Conservation (phyloP, 2,329 filamentous ascomycete genomes). For the Apiospora marii region DNA sequence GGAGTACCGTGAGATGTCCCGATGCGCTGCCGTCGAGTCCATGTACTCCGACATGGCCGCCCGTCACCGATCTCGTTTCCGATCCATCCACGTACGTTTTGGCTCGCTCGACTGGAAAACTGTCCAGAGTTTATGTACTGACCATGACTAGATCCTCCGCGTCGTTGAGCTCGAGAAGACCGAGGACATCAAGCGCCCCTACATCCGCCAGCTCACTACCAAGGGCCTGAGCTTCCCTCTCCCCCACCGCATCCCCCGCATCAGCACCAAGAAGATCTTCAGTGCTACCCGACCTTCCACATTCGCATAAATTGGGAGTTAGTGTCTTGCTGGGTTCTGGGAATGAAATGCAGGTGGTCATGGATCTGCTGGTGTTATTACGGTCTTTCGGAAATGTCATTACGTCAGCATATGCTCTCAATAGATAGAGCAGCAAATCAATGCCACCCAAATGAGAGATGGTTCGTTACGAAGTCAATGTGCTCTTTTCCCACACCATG, state of each 20-base stretch:
- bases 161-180: constrained; percentile 96
- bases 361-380: constrained; percentile 61
- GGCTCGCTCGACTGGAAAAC: constrained; percentile 22
- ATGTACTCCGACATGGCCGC: constrained; percentile 99
- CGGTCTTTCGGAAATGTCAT: constrained; percentile 30
- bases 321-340: constrained; percentile 59
- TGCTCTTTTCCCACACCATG: neutral
- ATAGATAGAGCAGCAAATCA: constrained; percentile 23
- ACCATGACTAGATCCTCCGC: constrained; percentile 81
- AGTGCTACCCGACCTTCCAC: constrained; percentile 92
- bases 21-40: constrained; percentile 92
- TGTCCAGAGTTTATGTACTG: constrained; percentile 31
- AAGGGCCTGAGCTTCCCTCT: constrained; percentile 99
- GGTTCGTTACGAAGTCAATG: constrained; percentile 19
- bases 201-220: constrained; percentile 97
- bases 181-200: constrained; percentile 95
- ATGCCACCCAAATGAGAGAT: constrained; percentile 21
- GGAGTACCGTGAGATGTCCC: constrained; percentile 99
- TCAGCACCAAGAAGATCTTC: constrained; percentile 88
- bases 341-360: constrained; percentile 40
- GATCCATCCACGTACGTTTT: constrained; percentile 92
- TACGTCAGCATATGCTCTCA: constrained; percentile 31
- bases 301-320: constrained; percentile 83
- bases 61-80: constrained; percentile 96
- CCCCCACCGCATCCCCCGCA: constrained; percentile 91